These are phyloP conservation scores for Ceratocystis eucalypticola DNA, from an alignment of 2,329 filamentous ascomycete species.

Conservation along the genomic window DNA sequence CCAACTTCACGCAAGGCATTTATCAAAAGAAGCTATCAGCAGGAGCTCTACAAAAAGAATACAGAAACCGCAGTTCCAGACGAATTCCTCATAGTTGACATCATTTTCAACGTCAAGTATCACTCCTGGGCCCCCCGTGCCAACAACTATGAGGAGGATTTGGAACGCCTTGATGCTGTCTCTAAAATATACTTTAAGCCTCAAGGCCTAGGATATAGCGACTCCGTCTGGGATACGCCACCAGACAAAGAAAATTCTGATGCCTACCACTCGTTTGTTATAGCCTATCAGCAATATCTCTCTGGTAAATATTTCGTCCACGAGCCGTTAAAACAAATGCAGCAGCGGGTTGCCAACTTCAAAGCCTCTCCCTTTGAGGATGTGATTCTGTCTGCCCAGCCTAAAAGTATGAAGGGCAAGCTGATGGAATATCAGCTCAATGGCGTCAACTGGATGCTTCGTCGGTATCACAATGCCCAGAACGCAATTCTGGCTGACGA, in stretches of 20 bases:
- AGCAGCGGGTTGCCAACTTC: slow-evolving; percentile 53
- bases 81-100: slow-evolving; percentile 72
- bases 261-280: slow-evolving; percentile 65
- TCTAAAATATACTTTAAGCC: slow-evolving; percentile 73
- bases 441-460: slow-evolving; percentile 88
- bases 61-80: slow-evolving; percentile 72
- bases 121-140: slow-evolving; percentile 26
- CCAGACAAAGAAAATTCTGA: slow-evolving; percentile 50
- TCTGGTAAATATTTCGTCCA: slow-evolving; percentile 56
- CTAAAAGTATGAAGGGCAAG: slow-evolving; percentile 58
- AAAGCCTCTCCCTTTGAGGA: slow-evolving; percentile 47
- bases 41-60: slow-evolving; percentile 49
- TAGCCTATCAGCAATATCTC: slow-evolving; percentile 77
- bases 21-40: slow-evolving; percentile 50
- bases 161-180: slow-evolving; percentile 58
- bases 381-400: slow-evolving; percentile 56
- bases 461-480: slow-evolving; percentile 68
- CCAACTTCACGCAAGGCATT: slow-evolving; percentile 63
- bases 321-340: slow-evolving; percentile 46
- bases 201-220: slow-evolving; percentile 81
- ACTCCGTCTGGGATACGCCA: slow-evolving; percentile 77
- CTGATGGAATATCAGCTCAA: slow-evolving; percentile 91
- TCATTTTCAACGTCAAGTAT: slow-evolving; percentile 68
- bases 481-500: slow-evolving; percentile 92
- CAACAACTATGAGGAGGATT: slow-evolving; percentile 46